Evolutionary conservation across 129 eudicot species (phyloP).

Genomic region (Centrapalus pauciflorus): DNA sequence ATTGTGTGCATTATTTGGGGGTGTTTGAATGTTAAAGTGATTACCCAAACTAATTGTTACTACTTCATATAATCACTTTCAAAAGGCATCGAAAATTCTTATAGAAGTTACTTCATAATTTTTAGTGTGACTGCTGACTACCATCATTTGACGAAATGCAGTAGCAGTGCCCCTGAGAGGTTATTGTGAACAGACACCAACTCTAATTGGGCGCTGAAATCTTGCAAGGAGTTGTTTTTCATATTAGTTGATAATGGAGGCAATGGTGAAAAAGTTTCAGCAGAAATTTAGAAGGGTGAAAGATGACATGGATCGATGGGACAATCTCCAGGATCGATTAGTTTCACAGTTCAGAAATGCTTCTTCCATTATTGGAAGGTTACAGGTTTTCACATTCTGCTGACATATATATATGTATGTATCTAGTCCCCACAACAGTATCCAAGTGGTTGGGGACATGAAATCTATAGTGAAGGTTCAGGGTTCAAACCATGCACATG

Average conservation of each 20-base stretch:
- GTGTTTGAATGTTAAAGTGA: too few species aligned
- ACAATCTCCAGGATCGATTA: conserved; percentile 50
- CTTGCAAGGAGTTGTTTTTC: neutral
- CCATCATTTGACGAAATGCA: conserved; percentile 4
- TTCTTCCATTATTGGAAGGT: conserved; percentile 68
- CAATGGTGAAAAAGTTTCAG: conserved; percentile 57
- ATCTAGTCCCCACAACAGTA: too few species aligned
- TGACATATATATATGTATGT: too few species aligned
- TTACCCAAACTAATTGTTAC: too few species aligned
- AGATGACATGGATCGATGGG: conserved; percentile 64
- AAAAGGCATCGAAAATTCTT: too few species aligned
- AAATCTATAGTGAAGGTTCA: too few species aligned
- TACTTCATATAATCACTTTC: too few species aligned
- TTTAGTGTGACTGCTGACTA: neutral
- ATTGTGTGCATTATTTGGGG: too few species aligned
- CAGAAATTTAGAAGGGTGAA: conserved; percentile 50
- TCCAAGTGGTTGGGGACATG: too few species aligned
- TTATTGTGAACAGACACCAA: neutral
- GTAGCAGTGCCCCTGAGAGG: neutral
- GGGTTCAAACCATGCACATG: too few species aligned
- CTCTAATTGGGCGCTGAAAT: neutral
- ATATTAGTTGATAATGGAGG: conserved; percentile 44
- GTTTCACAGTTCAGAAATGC: conserved; percentile 68
- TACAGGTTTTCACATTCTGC: conserved; percentile 43
- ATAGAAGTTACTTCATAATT: too few species aligned